Evolutionary conservation across 2,329 filamentous ascomycete genomes (phyloP).

Genomic region (Talaromyces sp.): DNA sequence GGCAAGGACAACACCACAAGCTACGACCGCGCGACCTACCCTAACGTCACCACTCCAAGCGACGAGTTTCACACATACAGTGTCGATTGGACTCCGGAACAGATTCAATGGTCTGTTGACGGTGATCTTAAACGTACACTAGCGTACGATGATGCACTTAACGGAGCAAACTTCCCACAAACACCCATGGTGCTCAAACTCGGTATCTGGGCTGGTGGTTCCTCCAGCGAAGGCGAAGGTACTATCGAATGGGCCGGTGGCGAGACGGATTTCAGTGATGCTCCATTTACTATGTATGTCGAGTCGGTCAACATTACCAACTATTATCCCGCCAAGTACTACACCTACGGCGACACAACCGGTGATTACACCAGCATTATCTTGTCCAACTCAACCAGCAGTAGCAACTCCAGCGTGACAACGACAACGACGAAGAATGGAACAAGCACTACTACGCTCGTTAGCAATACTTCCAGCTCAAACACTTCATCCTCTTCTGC

Average conservation of each 20-base stretch:
- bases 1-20: constrained; percentile 77
- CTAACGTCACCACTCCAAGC: constrained; percentile 59
- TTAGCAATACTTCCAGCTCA: neutral
- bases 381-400: constrained; percentile 6
- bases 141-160: constrained; percentile 56
- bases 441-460: neutral
- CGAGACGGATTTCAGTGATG: constrained; percentile 61
- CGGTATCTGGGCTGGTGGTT: constrained; percentile 67
- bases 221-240: constrained; percentile 36
- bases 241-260: constrained; percentile 70
- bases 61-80: constrained; percentile 45
- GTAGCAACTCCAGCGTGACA: neutral
- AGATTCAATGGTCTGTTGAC: constrained; percentile 64
- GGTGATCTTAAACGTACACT: constrained; percentile 60
- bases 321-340: constrained; percentile 60
- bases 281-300: constrained; percentile 71
- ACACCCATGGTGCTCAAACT: constrained; percentile 70
- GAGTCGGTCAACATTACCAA: constrained; percentile 57
- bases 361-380: constrained; percentile 65
- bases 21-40: constrained; percentile 82
- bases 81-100: constrained; percentile 64
- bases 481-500: neutral
- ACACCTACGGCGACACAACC: constrained; percentile 60
- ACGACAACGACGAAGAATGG: neutral
- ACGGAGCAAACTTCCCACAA: constrained; percentile 63